Conservation (phyloP, 225 moss, liverwort and hornwort genomes). For the Neckera pumila region DNA sequence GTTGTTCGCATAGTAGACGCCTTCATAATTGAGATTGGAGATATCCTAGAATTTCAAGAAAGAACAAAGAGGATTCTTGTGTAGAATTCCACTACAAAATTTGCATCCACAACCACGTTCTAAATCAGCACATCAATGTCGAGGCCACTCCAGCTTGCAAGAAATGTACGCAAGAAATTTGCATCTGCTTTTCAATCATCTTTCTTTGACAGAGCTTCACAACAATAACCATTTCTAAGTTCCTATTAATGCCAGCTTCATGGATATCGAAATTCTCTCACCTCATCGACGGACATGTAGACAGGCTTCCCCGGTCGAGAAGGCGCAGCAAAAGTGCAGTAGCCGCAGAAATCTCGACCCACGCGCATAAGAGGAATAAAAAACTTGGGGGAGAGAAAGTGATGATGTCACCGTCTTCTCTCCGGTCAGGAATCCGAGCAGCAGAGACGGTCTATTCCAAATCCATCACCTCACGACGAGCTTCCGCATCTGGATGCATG, state of each 20-base stretch:
- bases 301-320: slow-evolving; percentile 59
- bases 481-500: background rate
- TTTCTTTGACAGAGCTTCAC: background rate
- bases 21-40: background rate
- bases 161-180: background rate
- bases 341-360: slow-evolving; percentile 81
- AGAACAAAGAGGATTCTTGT: background rate
- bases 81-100: background rate
- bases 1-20: background rate
- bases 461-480: slow-evolving; percentile 31
- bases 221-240: background rate
- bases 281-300: slow-evolving; percentile 63
- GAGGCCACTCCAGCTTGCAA: background rate
- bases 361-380: slow-evolving; percentile 90
- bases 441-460: slow-evolving; percentile 41
- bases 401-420: slow-evolving; percentile 38
- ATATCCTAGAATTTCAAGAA: background rate
- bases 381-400: slow-evolving; percentile 89
- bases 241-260: background rate
- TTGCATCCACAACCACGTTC: background rate
- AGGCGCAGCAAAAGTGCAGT: slow-evolving; percentile 79
- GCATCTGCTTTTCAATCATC: background rate
- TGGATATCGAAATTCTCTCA: background rate
- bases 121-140: background rate
- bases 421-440: slow-evolving; percentile 58